Evolutionary conservation across 116 monocot genomes (phyloP), one percentile per base, ranked within the genome.

Genomic region (Thalassia testudinum): DNA sequence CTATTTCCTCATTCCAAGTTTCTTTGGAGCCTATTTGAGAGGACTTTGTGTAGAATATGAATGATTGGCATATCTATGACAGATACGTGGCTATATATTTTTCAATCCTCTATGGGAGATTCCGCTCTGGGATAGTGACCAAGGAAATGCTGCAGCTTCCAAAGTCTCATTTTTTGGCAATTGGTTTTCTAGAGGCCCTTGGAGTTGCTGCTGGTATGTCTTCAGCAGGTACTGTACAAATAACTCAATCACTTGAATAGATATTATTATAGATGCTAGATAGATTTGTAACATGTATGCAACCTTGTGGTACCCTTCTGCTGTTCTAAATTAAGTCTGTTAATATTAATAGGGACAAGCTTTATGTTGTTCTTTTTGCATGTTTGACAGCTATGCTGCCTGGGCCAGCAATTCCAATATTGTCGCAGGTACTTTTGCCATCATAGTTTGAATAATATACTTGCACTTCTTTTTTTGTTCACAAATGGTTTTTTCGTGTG

Each of bases 41-140:
- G 3, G 3, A 10, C 30, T 34, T 34, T 34, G 30, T 10, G 3
- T 34, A 34, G 30, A 34, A 10, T 34, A 34, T 34, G 30, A 34
- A 10, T 5, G 3, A 10, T 34, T 10, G 30, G 10, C 10, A 5
- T 34, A 34, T 34, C 10, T 34, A n/a, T 15, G 2, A 54, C 72
- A 97, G 95, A 55, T 97, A 97, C 59, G 95, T 97, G 27, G 82
- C 66, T 4, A 81, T 88, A 27, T 97, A 97, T 56, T 85, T 88
- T 64, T 68, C 77, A 15, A 79, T 97, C 69, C 77, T 97, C 21
- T 82, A 62, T 42, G 1, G 79, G 5, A 73, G 89, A 67, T 88
- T 60, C 64, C 58, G 23, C 62, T 27, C 49, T 52, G 77, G 79
- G 28, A 88, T 88, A 66, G 79, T 97, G 27, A 85, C 89, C 47